Evolutionary conservation across 1,284 basidiomycete species (phyloP).

Genomic region (Malassezia sympodialis): DNA sequence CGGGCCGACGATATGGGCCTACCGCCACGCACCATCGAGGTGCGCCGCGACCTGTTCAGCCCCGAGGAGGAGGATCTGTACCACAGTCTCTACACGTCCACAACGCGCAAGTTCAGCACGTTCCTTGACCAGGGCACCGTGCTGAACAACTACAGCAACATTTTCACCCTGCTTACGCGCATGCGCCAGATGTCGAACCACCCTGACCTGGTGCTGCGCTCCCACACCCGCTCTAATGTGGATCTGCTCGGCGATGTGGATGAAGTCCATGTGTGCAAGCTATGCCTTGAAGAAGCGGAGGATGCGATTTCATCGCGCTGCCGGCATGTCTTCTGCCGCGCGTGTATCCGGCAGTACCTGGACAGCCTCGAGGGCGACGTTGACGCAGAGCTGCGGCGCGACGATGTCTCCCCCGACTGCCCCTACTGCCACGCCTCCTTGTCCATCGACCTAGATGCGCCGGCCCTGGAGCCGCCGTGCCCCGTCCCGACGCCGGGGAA

Average conservation of each 20-base stretch:
- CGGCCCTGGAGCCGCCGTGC: constrained; percentile 72
- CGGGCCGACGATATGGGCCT: constrained; percentile 91
- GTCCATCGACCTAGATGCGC: constrained; percentile 88
- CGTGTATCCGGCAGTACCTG: constrained; percentile 90
- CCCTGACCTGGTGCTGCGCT: constrained; percentile 85
- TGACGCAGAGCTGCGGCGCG: not conserved
- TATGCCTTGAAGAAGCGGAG: constrained; percentile 95
- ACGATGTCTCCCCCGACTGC: constrained; percentile 60
- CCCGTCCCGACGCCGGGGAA: constrained; percentile 46
- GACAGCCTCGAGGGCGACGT: constrained; percentile 46
- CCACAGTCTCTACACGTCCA: constrained; percentile 79
- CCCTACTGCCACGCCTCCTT: constrained; percentile 88
- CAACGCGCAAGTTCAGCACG: constrained; percentile 79
- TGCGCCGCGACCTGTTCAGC: constrained; percentile 85
- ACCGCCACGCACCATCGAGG: constrained; percentile 83
- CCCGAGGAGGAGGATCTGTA: constrained; percentile 95
- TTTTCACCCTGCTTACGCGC: constrained; percentile 51
- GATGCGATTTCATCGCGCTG: constrained; percentile 85
- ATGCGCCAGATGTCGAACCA: constrained; percentile 50
- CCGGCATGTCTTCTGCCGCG: constrained; percentile 70
- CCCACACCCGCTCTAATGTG: constrained; percentile 54
- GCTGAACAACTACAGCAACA: constrained; percentile 48
- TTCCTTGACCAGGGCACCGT: constrained; percentile 84
- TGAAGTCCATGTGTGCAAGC: constrained; percentile 57
- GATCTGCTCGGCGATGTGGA: constrained; percentile 34